phyloP scores from a whole-genome alignment of 371 early-diverging fungal genomes.

The Syncephalastrum sp. region DNA sequence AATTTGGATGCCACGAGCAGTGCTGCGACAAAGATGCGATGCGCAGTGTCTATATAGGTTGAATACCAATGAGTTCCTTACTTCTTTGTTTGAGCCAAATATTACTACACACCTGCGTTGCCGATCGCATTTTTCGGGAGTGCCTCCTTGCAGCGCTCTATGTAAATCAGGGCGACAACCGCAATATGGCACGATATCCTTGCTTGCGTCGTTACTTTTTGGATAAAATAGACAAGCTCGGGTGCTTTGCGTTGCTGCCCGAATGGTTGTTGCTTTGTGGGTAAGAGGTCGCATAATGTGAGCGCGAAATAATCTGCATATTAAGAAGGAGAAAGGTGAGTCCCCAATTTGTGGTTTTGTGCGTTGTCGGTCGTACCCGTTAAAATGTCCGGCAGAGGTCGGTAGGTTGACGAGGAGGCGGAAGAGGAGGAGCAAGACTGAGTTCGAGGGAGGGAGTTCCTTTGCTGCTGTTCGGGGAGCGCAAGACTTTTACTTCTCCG shows the following conservation, averaged over 20 bases:
- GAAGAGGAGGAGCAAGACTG: no score
- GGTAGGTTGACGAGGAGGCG: not conserved
- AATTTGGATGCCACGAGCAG: constrained; percentile 31
- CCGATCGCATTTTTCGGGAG: constrained; percentile 30
- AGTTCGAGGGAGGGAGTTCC: no score
- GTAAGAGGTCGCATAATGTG: constrained; percentile 26
- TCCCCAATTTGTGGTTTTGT: not conserved
- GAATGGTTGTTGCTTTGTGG: constrained; percentile 9
- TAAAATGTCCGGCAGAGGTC: constrained; percentile 10
- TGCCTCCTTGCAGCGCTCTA: constrained; percentile 29
- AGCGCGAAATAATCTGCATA: constrained; percentile 21
- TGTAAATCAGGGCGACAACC: constrained; percentile 29
- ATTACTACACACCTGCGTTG: constrained; percentile 19
- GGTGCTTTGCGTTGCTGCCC: constrained; percentile 17
- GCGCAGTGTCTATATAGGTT: constrained; percentile 22
- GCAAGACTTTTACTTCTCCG: not conserved
- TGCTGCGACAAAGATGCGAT: constrained; percentile 27
- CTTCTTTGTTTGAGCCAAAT: not conserved
- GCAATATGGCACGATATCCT: constrained; percentile 34
- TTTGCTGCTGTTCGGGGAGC: not conserved
- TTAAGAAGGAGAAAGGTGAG: constrained; percentile 2
- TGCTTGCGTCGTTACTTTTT: constrained; percentile 35
- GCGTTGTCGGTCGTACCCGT: not conserved
- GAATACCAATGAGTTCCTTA: not conserved
- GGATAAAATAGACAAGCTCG: constrained; percentile 36